Conservation (phyloP, 176 grass and related monocot species). For the Oryza rufipogon region DNA sequence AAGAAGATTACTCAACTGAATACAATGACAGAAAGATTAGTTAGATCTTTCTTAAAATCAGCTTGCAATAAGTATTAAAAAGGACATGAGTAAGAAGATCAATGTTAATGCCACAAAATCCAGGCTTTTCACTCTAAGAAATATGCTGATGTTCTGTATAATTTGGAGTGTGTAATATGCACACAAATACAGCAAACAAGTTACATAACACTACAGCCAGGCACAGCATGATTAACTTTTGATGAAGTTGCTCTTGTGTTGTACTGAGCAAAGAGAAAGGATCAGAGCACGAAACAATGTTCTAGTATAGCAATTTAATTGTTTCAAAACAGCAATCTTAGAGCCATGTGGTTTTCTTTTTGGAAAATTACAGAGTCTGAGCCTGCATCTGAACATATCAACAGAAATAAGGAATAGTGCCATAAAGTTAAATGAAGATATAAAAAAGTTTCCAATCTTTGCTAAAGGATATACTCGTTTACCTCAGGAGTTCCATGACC, state of each 20-base stretch:
- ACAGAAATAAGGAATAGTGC: not conserved
- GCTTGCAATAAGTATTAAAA: constrained; percentile 9
- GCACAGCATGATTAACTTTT: not conserved
- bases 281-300: constrained; percentile 1
- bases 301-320: not conserved
- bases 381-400: constrained; percentile 22
- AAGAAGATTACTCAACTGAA: constrained; percentile 14
- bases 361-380: not conserved
- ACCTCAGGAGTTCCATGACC: constrained; percentile 91
- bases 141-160: constrained; percentile 29
- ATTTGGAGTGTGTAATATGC: constrained; percentile 3
- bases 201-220: not conserved
- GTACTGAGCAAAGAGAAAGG: not conserved
- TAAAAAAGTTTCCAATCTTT: constrained; percentile 28
- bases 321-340: constrained; percentile 13
- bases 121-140: not conserved
- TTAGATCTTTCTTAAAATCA: constrained; percentile 27
- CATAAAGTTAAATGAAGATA: not conserved
- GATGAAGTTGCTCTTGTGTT: constrained; percentile 8
- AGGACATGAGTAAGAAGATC: not conserved
- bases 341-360: constrained; percentile 13
- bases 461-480: constrained; percentile 50
- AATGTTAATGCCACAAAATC: constrained; percentile 7
- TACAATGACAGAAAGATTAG: not conserved
- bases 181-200: not conserved